These are phyloP conservation scores for Aspergillus terreus DNA, from an alignment of 2,329 filamentous ascomycete genomes.

Conservation along the genomic window DNA sequence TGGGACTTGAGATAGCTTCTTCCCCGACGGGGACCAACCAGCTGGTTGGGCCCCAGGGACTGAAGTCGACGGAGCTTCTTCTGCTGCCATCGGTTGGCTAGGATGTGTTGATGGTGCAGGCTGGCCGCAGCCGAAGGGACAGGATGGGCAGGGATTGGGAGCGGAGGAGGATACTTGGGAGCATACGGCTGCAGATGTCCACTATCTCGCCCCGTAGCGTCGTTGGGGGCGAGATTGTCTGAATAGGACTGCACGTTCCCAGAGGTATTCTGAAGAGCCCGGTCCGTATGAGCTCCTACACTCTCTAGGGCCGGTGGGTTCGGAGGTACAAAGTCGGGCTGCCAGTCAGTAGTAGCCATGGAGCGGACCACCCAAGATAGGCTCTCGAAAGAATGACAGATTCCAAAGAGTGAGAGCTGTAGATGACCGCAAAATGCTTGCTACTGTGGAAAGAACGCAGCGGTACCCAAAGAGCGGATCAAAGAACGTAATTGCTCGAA, in stretches of 20 bases:
- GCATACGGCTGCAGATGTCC: conserved; percentile 34
- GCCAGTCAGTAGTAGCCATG: conserved; percentile 41
- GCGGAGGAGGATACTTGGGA: conserved; percentile 34
- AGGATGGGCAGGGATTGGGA: conserved; percentile 23
- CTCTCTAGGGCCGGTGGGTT: conserved; percentile 34
- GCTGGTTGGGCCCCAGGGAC: conserved; percentile 25
- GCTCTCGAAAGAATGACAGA: conserved; percentile 40
- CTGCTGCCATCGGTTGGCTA: conserved; percentile 30
- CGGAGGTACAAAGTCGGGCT: conserved; percentile 37
- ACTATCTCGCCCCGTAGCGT: conserved; percentile 24
- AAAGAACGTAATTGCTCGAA: conserved; percentile 37
- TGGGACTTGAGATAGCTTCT: conserved; percentile 39
- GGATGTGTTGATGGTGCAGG: conserved; percentile 25
- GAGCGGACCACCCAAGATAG: conserved; percentile 30
- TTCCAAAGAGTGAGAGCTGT: conserved; percentile 32
- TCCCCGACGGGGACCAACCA: conserved; percentile 22
- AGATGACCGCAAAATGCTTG: conserved; percentile 36
- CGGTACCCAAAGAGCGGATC: conserved; percentile 28
- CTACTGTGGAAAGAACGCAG: conserved; percentile 37
- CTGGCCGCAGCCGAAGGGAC: conserved; percentile 19
- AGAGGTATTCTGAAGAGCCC: conserved; percentile 40
- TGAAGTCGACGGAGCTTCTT: conserved; percentile 36
- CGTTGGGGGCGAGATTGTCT: conserved; percentile 27
- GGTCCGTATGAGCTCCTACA: conserved; percentile 33
- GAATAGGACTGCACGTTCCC: conserved; percentile 43